Evolutionary conservation across 2,329 filamentous ascomycete species (phyloP).

Genomic region (Fusarium falciforme): DNA sequence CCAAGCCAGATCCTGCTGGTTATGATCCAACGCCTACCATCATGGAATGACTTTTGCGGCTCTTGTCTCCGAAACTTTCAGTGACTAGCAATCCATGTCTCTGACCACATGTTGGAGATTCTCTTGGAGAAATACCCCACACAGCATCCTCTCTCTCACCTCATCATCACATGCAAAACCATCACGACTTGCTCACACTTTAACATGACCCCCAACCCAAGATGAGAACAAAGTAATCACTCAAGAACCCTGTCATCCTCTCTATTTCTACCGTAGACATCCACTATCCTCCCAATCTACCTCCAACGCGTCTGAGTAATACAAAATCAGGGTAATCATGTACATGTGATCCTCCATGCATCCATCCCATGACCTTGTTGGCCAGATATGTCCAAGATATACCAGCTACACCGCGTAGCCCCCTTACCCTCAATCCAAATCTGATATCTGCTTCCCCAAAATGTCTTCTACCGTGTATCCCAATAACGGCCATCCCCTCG

Average conservation of each 20-base stretch:
- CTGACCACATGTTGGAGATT: conserved; percentile 8
- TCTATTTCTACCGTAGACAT: conserved; percentile 30
- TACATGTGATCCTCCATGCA: conserved; percentile 38
- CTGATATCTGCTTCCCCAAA: conserved; percentile 10
- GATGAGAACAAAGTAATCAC: not conserved
- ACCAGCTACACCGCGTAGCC: conserved; percentile 12
- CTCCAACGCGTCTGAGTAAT: conserved; percentile 4
- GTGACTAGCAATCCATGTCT: not conserved
- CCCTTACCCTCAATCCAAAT: conserved; percentile 13
- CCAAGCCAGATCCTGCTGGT: conserved; percentile 8
- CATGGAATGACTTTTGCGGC: conserved; percentile 7
- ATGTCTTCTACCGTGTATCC: not conserved
- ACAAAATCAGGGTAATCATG: conserved; percentile 28
- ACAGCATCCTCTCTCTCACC: not conserved
- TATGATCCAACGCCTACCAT: not conserved
- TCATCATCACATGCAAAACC: conserved; percentile 40
- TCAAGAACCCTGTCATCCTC: conserved; percentile 5
- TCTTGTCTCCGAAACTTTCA: conserved; percentile 8
- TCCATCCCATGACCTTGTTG: conserved; percentile 15
- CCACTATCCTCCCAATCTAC: conserved; percentile 30
- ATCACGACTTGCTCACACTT: not conserved
- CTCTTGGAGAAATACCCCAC: conserved; percentile 33
- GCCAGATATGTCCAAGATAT: conserved; percentile 1
- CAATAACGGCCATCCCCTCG: conserved; percentile 2
- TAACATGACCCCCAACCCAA: not conserved